Conservation (phyloP, 495 filamentous ascomycete species). For the Bathelium albidoporum region DNA sequence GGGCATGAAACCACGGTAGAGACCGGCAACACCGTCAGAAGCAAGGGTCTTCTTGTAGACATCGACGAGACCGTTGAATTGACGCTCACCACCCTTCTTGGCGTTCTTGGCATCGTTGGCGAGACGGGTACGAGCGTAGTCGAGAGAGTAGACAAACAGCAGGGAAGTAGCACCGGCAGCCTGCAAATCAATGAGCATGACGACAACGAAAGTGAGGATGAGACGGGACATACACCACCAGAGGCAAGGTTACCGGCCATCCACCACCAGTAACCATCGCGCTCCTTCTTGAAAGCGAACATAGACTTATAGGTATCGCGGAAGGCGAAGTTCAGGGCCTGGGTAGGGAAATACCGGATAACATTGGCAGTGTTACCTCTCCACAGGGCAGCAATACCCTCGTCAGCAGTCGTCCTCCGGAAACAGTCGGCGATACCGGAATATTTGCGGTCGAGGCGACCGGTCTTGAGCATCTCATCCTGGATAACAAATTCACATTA, state of each 20-base stretch:
- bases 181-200: slow-evolving; percentile 38
- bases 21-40: slow-evolving; percentile 94
- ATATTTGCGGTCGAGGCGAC: slow-evolving; percentile 97
- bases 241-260: slow-evolving; percentile 99
- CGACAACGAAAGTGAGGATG: background rate
- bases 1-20: slow-evolving; percentile 99
- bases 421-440: slow-evolving; percentile 92
- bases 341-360: slow-evolving; percentile 99
- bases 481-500: slow-evolving; percentile 32
- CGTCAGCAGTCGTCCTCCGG: slow-evolving; percentile 68
- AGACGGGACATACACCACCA: slow-evolving; percentile 71
- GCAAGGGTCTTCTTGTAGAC: slow-evolving; percentile 99
- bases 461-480: slow-evolving; percentile 99
- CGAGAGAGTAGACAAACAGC: slow-evolving; percentile 99
- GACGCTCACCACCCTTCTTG: slow-evolving; percentile 92
- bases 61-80: slow-evolving; percentile 98
- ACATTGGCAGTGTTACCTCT: slow-evolving; percentile 99
- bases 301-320: slow-evolving; percentile 99
- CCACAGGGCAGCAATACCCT: slow-evolving; percentile 85
- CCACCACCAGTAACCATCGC: slow-evolving; percentile 97
- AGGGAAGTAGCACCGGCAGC: slow-evolving; percentile 98
- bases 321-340: slow-evolving; percentile 99
- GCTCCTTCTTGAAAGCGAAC: slow-evolving; percentile 99
- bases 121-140: slow-evolving; percentile 99
- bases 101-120: slow-evolving; percentile 98